These are phyloP conservation scores for Colletotrichum abscissum DNA, from an alignment of 2,329 filamentous ascomycete genomes.

Conservation along the genomic window DNA sequence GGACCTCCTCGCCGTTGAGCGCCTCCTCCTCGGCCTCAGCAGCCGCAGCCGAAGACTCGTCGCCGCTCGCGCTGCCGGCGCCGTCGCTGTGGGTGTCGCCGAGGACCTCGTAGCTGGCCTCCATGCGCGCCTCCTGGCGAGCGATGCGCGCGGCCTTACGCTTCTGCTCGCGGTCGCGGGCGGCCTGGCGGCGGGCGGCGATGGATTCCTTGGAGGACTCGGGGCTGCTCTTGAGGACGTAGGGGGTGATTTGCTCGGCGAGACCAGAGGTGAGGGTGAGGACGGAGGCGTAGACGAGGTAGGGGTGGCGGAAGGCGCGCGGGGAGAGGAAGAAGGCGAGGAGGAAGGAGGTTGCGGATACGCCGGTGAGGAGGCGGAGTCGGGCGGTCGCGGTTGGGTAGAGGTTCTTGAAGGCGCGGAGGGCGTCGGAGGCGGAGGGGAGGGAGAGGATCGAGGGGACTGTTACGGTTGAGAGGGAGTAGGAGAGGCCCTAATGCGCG, in stretches of 20 bases:
- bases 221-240: slow-evolving; percentile 47
- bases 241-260: slow-evolving; percentile 60
- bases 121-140: slow-evolving; percentile 61
- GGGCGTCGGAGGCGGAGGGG: slow-evolving; percentile 78
- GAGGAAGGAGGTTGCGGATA: slow-evolving; percentile 78
- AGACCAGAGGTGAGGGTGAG: slow-evolving; percentile 73
- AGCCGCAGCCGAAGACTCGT: slow-evolving; percentile 49
- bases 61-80: slow-evolving; percentile 56
- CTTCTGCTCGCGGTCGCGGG: slow-evolving; percentile 41
- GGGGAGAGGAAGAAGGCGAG: slow-evolving; percentile 84
- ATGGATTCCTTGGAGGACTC: slow-evolving; percentile 41
- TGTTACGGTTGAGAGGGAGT: slow-evolving; percentile 81
- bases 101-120: slow-evolving; percentile 79
- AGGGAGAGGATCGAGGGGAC: slow-evolving; percentile 85
- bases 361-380: slow-evolving; percentile 72
- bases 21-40: slow-evolving; percentile 56
- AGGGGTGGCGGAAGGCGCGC: slow-evolving; percentile 81
- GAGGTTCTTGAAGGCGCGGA: slow-evolving; percentile 77
- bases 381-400: slow-evolving; percentile 72
- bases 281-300: slow-evolving; percentile 86
- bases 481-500: slow-evolving; percentile 80
- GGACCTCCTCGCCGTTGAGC: slow-evolving; percentile 72
- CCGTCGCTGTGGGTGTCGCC: slow-evolving; percentile 62
- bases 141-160: slow-evolving; percentile 43
- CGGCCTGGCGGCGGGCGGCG: slow-evolving; percentile 39